A percentile compares a stretch with the other conserved stretches of the same genome.
phyloP scores from a whole-genome alignment of 2,329 filamentous ascomycete species.

The Aureobasidium vineae region DNA sequence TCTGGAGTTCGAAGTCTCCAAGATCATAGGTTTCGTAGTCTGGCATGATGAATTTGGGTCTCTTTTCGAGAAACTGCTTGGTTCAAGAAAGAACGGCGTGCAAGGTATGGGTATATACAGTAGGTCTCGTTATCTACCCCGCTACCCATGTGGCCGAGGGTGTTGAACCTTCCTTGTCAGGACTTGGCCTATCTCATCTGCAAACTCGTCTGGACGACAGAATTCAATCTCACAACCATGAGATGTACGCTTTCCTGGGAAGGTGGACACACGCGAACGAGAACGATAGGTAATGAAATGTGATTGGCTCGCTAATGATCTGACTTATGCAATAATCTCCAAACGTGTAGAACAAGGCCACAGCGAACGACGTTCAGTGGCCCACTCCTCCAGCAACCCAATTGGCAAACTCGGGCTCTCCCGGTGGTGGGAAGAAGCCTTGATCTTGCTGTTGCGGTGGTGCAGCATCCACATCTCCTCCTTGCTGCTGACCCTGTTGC shows the following conservation, averaged over 20 bases:
- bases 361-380: conserved; percentile 42
- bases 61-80: too few relatives aligned
- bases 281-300: neutral
- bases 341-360: neutral
- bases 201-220: too few relatives aligned
- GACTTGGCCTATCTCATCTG: too few relatives aligned
- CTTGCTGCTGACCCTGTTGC: conserved; percentile 39
- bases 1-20: conserved; percentile 55
- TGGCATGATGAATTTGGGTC: neutral
- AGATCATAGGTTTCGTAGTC: conserved; percentile 51
- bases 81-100: too few relatives aligned
- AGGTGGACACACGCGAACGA: too few relatives aligned
- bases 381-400: conserved; percentile 69
- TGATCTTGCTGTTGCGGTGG: conserved; percentile 46
- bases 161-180: too few relatives aligned
- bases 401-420: conserved; percentile 65
- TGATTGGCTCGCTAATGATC: neutral
- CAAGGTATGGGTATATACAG: too few relatives aligned
- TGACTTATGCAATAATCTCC: neutral
- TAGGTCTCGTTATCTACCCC: too few relatives aligned
- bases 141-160: too few relatives aligned
- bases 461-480: conserved; percentile 33
- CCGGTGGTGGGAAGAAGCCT: conserved; percentile 64
- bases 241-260: too few relatives aligned
- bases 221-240: too few relatives aligned